Conservation (phyloP, 2,329 filamentous ascomycete genomes). For the Trichothecium roseum region DNA sequence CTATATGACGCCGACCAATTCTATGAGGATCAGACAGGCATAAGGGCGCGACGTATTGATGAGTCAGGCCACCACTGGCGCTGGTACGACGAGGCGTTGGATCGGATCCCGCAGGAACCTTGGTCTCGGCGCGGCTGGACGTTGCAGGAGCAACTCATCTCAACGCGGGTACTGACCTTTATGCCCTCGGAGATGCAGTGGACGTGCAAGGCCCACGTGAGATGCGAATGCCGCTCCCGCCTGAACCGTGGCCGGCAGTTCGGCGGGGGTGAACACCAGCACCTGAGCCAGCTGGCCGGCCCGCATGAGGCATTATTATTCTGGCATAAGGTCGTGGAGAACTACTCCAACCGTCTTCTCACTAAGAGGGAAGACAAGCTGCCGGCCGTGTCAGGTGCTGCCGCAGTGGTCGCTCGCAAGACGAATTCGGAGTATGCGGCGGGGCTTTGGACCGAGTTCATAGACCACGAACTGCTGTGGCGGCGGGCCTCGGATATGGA, state of each 20-base stretch:
- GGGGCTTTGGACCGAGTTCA: constrained; percentile 16
- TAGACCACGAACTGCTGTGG: constrained; percentile 13
- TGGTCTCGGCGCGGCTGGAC: not conserved
- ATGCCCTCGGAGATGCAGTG: not conserved
- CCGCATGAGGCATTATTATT: constrained; percentile 11
- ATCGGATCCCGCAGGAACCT: not conserved
- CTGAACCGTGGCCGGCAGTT: constrained; percentile 13
- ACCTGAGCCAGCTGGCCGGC: constrained; percentile 8
- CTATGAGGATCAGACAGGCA: no score
- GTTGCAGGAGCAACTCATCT: not conserved
- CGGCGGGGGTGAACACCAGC: constrained; percentile 4
- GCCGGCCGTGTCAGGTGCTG: constrained; percentile 18
- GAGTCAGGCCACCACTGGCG: no score
- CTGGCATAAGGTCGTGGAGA: constrained; percentile 17
- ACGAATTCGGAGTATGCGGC: constrained; percentile 15
- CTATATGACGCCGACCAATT: no score
- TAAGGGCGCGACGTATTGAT: no score
- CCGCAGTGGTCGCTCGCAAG: constrained; percentile 10
- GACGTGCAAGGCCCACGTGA: not conserved
- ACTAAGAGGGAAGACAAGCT: constrained; percentile 13
- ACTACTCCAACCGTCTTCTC: constrained; percentile 14
- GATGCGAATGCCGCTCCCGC: constrained; percentile 14
- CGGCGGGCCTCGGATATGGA: constrained; percentile 2
- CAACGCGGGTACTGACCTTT: not conserved
- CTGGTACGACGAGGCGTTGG: no score